These are phyloP conservation scores for Exophiala spinifera DNA, from an alignment of 2,329 filamentous ascomycete genomes.

Conservation along the genomic window DNA sequence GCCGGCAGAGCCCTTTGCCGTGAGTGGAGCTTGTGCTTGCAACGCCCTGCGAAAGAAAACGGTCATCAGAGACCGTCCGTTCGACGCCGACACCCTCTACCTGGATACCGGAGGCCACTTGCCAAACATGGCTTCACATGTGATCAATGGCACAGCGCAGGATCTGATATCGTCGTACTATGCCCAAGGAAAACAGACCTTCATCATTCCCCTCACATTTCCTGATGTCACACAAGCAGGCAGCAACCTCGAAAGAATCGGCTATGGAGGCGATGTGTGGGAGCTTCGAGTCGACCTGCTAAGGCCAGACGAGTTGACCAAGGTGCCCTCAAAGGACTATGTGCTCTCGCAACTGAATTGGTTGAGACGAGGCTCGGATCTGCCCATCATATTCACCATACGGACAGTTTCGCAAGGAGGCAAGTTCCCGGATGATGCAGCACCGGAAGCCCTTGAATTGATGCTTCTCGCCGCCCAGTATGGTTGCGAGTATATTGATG, in stretches of 20 bases:
- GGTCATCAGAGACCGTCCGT: no score
- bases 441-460: constrained; percentile 71
- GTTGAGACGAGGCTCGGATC: constrained; percentile 74
- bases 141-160: not conserved
- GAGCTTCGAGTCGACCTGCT: constrained; percentile 81
- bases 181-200: constrained; percentile 67
- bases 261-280: constrained; percentile 80
- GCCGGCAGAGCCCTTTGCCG: no score
- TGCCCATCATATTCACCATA: constrained; percentile 88
- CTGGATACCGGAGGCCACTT: no score
- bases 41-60: no score
- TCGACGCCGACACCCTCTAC: no score
- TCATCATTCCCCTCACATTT: constrained; percentile 84
- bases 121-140: not conserved
- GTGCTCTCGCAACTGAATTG: constrained; percentile 85
- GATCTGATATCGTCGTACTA: not conserved
- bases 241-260: constrained; percentile 81
- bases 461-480: constrained; percentile 81
- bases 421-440: constrained; percentile 78
- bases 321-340: constrained; percentile 74
- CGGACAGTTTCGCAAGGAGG: constrained; percentile 79
- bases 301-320: constrained; percentile 65
- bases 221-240: constrained; percentile 79
- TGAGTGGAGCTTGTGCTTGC: no score
- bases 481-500: constrained; percentile 87